Evolutionary conservation across 2,329 filamentous ascomycete species (phyloP), one percentile per base, ranked within the genome.

Genomic region (Myotisia sp.): DNA sequence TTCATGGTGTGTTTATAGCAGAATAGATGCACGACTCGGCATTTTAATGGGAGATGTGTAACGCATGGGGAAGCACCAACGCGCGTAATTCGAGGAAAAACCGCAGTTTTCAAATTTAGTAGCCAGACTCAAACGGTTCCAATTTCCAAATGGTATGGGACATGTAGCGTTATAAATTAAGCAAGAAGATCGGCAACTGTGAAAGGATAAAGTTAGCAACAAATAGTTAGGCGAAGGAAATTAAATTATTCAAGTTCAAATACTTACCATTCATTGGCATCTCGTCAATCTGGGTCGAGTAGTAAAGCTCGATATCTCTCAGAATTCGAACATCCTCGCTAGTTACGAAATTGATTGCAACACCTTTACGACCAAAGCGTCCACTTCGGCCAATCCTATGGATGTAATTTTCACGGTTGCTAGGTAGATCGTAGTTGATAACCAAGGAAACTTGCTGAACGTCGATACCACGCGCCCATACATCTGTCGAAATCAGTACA

Each of bases 401-500:
- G 60, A 98, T 95, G 62, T 98, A 98, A 67, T 98, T 98, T 64
- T 98, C 90, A 70, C 90, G 85, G 63, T 98, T 95, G 62, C 81
- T 90, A 3, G 90, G 90, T 39, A 98, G 68, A 57, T 98, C 90
- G 60, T 98, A 98, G 68, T 98, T 98, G 70, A 98, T 98, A 42
- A 98, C 90, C 52, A 98, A 67, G 41, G 82, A 92, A 49, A 98
- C 90, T 60, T 98, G 90, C 63, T 98, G 90, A 32, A 98, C 90
- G 55, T 98, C 90, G 60, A 98, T 98, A 64, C 90, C 90, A 56
- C 90, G 80, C 37, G 90, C 90, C 85, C 87, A 92, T 28, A 98
- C 85, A 56, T 98, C 90, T 1, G 90, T 98, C 22, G 86, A 92
- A 55, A 98, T 98, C 33, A 98, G 67, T 14, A 98, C 90, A 53